These are phyloP conservation scores for Trichophyton rubrum DNA, from an alignment of 2,329 filamentous ascomycete genomes.

Conservation along the genomic window DNA sequence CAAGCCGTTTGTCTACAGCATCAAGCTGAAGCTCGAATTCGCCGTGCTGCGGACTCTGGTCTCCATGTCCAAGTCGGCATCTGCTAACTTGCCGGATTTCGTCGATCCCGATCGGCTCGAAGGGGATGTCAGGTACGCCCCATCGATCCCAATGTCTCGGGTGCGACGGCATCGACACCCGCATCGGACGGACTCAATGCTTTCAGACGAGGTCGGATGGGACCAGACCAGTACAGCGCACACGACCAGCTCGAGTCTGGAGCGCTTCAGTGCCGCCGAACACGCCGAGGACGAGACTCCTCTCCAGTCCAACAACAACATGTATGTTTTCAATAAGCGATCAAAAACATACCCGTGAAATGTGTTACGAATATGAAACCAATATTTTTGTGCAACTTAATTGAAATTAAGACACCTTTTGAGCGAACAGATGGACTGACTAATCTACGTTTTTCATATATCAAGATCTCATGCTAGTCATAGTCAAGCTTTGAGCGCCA, in stretches of 20 bases:
- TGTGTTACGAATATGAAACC: neutral
- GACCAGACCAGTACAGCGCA: neutral
- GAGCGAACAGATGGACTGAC: too few species aligned
- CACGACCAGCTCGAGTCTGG: neutral
- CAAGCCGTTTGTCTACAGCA: slow-evolving; percentile 23
- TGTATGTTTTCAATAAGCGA: neutral
- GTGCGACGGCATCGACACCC: neutral
- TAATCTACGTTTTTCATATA: too few species aligned
- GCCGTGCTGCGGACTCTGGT: slow-evolving; percentile 38
- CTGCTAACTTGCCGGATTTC: neutral
- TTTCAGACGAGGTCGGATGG: neutral
- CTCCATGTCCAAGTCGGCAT: neutral
- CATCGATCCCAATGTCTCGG: neutral
- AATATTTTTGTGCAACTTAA: neutral
- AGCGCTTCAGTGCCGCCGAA: neutral
- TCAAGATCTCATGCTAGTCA: too few species aligned
- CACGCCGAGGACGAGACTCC: neutral
- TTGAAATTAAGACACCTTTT: too few species aligned
- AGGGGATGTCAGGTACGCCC: neutral
- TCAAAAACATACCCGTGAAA: neutral
- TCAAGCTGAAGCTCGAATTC: slow-evolving; percentile 41
- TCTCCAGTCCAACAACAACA: neutral
- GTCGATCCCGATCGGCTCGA: neutral
- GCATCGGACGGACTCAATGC: neutral
- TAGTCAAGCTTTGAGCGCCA: too few species aligned